These are phyloP conservation scores for Spathaspora arborariae DNA, from an alignment of 805 yeast species.

Conservation along the genomic window DNA sequence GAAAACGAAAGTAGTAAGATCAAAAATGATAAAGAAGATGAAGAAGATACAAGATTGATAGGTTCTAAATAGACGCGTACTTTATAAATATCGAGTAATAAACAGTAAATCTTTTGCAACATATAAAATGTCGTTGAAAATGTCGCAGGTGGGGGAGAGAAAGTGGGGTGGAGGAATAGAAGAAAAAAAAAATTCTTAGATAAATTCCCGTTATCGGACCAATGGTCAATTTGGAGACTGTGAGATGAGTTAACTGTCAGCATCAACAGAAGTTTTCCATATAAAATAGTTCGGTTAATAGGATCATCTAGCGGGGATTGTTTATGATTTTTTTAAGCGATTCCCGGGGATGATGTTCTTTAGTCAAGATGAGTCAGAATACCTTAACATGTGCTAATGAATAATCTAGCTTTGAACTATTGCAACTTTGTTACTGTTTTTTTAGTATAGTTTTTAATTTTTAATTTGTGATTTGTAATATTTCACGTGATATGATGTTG, in stretches of 20 bases:
- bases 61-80: neutral
- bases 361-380: no score
- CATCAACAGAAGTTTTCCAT: neutral
- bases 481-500: neutral
- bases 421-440: neutral
- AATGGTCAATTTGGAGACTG: neutral
- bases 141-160: no score
- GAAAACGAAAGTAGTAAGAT: slow-evolving; percentile 4
- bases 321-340: no score
- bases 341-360: no score
- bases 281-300: neutral
- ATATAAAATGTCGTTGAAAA: no score
- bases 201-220: neutral
- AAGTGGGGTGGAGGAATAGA: no score
- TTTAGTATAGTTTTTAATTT: no score
- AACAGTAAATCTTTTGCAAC: no score
- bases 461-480: neutral
- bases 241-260: neutral
- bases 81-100: no score
- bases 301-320: no score
- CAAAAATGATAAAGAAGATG: neutral
- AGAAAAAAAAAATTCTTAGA: neutral
- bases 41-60: slow-evolving; percentile 3
- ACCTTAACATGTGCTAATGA: no score
- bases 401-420: neutral